A percentile compares a stretch with the other conserved stretches of the same genome.
These are phyloP conservation scores for Sergeia podlipaevii DNA, from an alignment of 208 protist genomes.

Conservation along the genomic window DNA sequence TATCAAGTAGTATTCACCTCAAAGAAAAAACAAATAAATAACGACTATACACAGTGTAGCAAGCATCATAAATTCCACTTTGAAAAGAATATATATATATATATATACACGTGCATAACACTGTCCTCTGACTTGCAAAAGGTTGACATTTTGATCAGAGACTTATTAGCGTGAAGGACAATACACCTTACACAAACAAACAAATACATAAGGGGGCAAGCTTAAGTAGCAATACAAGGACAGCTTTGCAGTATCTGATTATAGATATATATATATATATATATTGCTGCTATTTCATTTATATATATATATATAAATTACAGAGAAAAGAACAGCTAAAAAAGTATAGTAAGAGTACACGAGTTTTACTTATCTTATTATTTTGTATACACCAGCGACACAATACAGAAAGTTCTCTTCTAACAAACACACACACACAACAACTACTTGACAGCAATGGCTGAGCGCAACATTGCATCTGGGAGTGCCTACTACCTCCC, in stretches of 20 bases:
- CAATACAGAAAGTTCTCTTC: background rate
- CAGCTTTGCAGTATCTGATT: too few species aligned
- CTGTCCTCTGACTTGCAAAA: too few species aligned
- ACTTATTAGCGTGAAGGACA: too few species aligned
- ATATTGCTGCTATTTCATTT: background rate
- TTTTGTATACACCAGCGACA: background rate
- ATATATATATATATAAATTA: background rate
- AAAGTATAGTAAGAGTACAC: background rate
- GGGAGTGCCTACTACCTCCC: constrained; percentile 77
- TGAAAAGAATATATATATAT: too few species aligned
- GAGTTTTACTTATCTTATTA: background rate
- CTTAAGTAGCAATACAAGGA: too few species aligned
- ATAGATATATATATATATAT: too few species aligned
- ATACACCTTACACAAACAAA: too few species aligned
- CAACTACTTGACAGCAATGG: constrained; percentile 14
- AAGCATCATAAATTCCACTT: too few species aligned
- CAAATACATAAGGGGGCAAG: too few species aligned
- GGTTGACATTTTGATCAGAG: too few species aligned
- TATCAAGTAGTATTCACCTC: background rate
- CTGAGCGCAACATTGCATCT: constrained; percentile 39
- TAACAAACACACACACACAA: background rate
- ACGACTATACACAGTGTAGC: background rate
- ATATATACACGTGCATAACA: too few species aligned
- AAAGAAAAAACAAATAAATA: background rate
- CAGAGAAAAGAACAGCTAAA: constrained; percentile 1